Conservation (phyloP, 1,284 basidiomycete species). For the Puccinia horiana region DNA sequence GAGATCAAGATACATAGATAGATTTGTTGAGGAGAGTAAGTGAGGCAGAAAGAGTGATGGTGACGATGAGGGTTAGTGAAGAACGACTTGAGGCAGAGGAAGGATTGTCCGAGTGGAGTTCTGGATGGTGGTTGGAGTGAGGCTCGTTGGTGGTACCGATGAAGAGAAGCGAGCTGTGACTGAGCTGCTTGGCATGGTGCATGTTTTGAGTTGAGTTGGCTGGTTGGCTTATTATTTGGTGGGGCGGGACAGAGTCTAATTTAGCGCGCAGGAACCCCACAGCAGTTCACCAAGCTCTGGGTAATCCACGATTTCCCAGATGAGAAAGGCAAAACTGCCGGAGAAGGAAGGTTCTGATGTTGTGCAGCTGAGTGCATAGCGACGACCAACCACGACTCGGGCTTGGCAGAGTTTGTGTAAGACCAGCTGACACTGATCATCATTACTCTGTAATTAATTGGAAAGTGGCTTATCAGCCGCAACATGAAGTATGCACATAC, state of each 20-base stretch:
- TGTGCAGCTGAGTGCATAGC: no score
- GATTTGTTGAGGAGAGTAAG: conserved; percentile 42
- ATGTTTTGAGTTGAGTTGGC: background rate
- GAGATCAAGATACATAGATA: conserved; percentile 20
- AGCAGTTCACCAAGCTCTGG: no score
- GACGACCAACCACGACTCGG: no score
- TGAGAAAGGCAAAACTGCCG: background rate
- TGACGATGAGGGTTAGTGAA: conserved; percentile 25
- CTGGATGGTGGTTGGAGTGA: background rate
- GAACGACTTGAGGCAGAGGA: background rate
- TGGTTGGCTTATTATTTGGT: no score
- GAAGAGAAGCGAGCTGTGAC: background rate
- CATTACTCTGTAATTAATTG: no score
- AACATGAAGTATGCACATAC: no score
- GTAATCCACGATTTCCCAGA: background rate
- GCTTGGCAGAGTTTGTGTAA: no score
- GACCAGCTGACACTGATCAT: no score
- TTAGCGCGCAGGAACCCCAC: no score
- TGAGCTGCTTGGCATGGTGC: background rate
- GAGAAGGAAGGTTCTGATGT: no score
- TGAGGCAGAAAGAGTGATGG: conserved; percentile 31
- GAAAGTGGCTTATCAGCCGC: no score
- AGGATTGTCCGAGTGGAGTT: background rate
- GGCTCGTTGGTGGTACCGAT: background rate
- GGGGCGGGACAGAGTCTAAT: no score